A percentile compares a stretch with the other conserved stretches of the same genome.
These are phyloP conservation scores for Solanum hybrid DNA, from an alignment of 305 asterid genomes.

Conservation along the genomic window DNA sequence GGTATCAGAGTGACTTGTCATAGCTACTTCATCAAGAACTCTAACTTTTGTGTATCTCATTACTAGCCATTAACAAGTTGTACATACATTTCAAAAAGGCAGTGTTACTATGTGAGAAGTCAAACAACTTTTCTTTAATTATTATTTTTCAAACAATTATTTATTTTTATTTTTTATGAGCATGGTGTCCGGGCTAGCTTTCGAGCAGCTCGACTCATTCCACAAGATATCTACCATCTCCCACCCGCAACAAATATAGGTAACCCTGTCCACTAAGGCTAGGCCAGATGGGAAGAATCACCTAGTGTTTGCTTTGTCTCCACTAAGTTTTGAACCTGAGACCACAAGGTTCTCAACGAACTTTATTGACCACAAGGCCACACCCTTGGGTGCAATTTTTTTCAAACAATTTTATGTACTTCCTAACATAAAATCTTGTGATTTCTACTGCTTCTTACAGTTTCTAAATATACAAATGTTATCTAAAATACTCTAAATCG, in stretches of 20 bases:
- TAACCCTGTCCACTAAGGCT: neutral
- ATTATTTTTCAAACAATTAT: neutral
- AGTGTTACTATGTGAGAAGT: neutral
- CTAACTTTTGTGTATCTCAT: neutral
- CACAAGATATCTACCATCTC: neutral
- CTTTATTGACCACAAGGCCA: neutral
- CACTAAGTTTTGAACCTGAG: neutral
- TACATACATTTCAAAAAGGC: neutral
- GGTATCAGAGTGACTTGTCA: neutral
- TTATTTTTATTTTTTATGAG: neutral
- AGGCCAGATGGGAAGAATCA: neutral
- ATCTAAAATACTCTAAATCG: neutral
- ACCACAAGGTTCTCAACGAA: neutral
- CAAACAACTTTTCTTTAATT: neutral
- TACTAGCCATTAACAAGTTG: neutral
- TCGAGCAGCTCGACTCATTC: neutral
- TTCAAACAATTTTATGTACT: neutral
- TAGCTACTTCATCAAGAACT: neutral
- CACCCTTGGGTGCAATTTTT: neutral
- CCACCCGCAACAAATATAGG: neutral
- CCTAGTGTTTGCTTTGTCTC: neutral
- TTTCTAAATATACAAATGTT: neutral
- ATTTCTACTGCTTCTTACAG: neutral
- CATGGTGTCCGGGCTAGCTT: neutral
- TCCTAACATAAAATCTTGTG: neutral